Conservation (phyloP, 805 yeast genomes). For the Zygoascus bituminiphila region DNA sequence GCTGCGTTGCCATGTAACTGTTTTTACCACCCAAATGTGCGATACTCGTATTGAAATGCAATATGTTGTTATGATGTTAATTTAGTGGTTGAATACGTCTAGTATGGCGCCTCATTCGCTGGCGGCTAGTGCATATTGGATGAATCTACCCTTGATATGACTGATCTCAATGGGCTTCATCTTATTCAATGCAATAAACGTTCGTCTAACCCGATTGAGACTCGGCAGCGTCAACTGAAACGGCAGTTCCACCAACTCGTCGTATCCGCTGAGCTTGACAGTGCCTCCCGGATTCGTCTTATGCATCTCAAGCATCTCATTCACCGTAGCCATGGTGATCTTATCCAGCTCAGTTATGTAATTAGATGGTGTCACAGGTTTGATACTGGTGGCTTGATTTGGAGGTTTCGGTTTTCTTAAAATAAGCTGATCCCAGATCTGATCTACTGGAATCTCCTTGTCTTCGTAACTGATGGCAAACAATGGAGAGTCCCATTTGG, state of each 20-base stretch:
- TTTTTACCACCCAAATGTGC: no score
- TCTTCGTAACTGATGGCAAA: conserved; percentile 59
- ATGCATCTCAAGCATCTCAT: conserved; percentile 54
- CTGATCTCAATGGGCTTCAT: conserved; percentile 65
- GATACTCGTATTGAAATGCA: no score
- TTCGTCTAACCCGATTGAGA: conserved; percentile 74
- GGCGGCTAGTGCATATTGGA: conserved; percentile 43
- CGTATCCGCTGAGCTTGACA: conserved; percentile 33
- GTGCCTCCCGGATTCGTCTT: conserved; percentile 35
- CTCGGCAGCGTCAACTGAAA: conserved; percentile 59
- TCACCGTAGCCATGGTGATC: conserved; percentile 56
- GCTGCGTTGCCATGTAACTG: no score
- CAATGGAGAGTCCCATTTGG: conserved; percentile 92
- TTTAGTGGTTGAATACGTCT: no score
- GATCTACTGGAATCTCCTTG: conserved; percentile 50
- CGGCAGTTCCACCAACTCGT: conserved; percentile 53
- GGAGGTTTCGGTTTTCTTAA: conserved; percentile 54
- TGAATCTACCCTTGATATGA: conserved; percentile 64
- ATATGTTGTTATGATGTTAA: no score
- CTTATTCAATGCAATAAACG: conserved; percentile 72
- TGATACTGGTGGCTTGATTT: conserved; percentile 74
- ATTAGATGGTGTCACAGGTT: conserved; percentile 69
- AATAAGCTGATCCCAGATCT: conserved; percentile 44
- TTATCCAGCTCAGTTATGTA: conserved; percentile 73
- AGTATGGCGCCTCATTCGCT: background rate